Conservation (phyloP, 2,329 filamentous ascomycete genomes). For the Fusarium sp. region DNA sequence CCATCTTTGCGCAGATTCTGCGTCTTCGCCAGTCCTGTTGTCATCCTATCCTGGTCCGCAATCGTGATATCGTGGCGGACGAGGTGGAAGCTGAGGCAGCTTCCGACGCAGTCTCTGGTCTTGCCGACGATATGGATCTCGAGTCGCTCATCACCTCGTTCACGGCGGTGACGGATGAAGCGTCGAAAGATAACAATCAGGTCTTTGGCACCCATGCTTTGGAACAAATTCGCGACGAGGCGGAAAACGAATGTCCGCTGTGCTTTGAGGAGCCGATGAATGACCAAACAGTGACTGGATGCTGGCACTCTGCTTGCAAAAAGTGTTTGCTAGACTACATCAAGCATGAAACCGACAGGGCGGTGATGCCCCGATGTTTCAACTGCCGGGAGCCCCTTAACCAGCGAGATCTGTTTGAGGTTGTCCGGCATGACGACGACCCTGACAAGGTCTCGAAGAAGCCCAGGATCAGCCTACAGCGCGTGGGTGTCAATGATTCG, state of each 20-base stretch:
- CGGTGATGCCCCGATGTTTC: constrained; percentile 81
- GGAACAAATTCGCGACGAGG: constrained; percentile 88
- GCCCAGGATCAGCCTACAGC: constrained; percentile 66
- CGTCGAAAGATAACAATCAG: constrained; percentile 64
- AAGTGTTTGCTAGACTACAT: constrained; percentile 91
- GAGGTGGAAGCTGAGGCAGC: constrained; percentile 80
- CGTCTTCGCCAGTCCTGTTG: constrained; percentile 93
- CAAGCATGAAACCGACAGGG: constrained; percentile 80
- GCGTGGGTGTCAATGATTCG: constrained; percentile 69
- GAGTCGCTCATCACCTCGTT: constrained; percentile 85
- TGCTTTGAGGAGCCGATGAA: constrained; percentile 96
- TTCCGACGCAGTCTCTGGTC: constrained; percentile 78
- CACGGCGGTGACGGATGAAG: constrained; percentile 70
- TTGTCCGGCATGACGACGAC: constrained; percentile 78
- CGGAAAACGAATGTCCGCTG: constrained; percentile 88
- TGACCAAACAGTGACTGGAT: constrained; percentile 91
- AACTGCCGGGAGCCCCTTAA: constrained; percentile 87
- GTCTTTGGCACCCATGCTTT: constrained; percentile 84
- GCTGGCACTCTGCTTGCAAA: constrained; percentile 98
- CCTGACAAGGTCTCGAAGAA: constrained; percentile 54
- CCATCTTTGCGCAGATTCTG: constrained; percentile 95
- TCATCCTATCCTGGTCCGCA: constrained; percentile 87
- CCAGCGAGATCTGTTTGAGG: constrained; percentile 86
- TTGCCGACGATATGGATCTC: constrained; percentile 96
- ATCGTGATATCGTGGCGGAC: constrained; percentile 82